Evolutionary conservation across 2,329 filamentous ascomycete species (phyloP).

Genomic region (Pseudocercospora crystallina): DNA sequence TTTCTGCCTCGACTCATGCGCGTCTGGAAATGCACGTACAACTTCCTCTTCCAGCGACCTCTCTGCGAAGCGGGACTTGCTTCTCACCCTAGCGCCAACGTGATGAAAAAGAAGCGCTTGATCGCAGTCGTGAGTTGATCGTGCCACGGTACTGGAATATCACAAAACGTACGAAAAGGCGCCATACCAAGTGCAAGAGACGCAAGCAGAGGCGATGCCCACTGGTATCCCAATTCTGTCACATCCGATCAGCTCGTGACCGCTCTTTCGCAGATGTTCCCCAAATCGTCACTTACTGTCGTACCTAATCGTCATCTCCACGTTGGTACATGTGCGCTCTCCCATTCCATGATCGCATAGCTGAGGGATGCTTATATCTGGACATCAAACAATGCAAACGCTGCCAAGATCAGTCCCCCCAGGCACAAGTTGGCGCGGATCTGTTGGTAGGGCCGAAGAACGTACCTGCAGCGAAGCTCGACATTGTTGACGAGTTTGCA

Average conservation of each 20-base stretch:
- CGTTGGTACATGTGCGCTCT: background rate
- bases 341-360: background rate
- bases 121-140: too few species aligned
- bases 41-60: too few species aligned
- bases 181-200: slow-evolving; percentile 6
- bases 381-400: slow-evolving; percentile 48
- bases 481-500: slow-evolving; percentile 52
- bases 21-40: too few species aligned
- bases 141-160: too few species aligned
- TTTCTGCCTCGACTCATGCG: too few species aligned
- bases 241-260: slow-evolving; percentile 38
- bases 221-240: slow-evolving; percentile 49
- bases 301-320: slow-evolving; percentile 16
- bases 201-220: slow-evolving; percentile 48
- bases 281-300: slow-evolving; percentile 42
- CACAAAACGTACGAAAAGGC: background rate
- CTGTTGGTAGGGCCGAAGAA: slow-evolving; percentile 34
- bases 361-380: slow-evolving; percentile 43
- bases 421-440: background rate
- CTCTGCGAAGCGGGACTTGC: too few species aligned
- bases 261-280: slow-evolving; percentile 38
- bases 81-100: too few species aligned
- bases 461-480: slow-evolving; percentile 45
- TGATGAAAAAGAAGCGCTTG: too few species aligned
- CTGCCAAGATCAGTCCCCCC: slow-evolving; percentile 14